Percentiles rank a stretch among this genome's conserved stretches.
phyloP scores from a whole-genome alignment of 1,139 yeast genomes.

The Hansenula anomala region DNA sequence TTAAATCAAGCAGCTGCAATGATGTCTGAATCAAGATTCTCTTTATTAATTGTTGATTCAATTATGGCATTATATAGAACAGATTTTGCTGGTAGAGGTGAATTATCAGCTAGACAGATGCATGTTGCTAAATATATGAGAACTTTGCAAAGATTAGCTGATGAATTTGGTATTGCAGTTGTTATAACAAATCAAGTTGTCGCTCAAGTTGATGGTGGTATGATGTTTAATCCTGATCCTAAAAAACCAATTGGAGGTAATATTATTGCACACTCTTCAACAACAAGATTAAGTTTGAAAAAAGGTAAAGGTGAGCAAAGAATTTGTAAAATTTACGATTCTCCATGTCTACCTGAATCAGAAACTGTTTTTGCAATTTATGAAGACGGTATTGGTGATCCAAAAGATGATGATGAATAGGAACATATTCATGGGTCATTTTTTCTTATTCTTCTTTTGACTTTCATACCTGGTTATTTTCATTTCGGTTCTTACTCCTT shows the following conservation, averaged over 20 bases:
- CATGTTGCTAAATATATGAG: conserved; percentile 94
- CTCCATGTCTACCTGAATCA: conserved; percentile 93
- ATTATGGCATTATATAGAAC: conserved; percentile 96
- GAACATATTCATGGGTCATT: background rate
- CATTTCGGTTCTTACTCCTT: conserved; percentile 6
- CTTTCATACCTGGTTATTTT: background rate
- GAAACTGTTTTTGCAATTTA: conserved; percentile 95
- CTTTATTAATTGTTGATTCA: conserved; percentile 84
- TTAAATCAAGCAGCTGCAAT: conserved; percentile 88
- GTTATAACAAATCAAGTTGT: conserved; percentile 98
- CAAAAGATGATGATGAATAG: conserved; percentile 65
- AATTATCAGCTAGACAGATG: conserved; percentile 88
- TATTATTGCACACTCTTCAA: conserved; percentile 94
- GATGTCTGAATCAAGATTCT: conserved; percentile 91
- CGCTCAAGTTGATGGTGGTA: conserved; percentile 94
- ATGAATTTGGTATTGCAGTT: conserved; percentile 97
- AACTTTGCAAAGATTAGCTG: conserved; percentile 87
- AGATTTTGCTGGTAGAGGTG: conserved; percentile 95
- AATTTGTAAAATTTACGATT: conserved; percentile 89
- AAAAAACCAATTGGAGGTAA: conserved; percentile 99
- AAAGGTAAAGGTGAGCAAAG: conserved; percentile 92
- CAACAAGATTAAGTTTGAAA: conserved; percentile 83
- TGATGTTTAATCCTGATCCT: conserved; percentile 92
- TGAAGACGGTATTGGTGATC: conserved; percentile 97
- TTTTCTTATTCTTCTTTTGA: background rate